Percentiles rank a stretch among this genome's conserved stretches.
Conservation (phyloP, 768 basidiomycete genomes). For the Auricularia heimuer region DNA sequence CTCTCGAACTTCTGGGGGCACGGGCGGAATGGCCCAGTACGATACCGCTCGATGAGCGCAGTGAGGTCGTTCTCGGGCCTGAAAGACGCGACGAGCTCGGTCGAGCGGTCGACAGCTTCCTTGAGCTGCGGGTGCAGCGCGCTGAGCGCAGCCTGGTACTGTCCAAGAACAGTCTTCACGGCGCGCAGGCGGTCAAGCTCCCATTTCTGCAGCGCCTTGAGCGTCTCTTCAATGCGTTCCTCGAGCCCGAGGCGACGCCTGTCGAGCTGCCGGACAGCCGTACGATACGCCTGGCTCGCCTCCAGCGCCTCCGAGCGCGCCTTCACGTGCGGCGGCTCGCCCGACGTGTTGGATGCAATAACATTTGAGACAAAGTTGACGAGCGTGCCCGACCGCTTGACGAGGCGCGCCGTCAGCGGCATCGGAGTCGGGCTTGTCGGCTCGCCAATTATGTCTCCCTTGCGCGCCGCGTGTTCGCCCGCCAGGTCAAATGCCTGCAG, state of each 20-base stretch:
- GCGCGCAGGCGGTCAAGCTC: slow-evolving; percentile 75
- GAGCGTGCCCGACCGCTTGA: slow-evolving; percentile 61
- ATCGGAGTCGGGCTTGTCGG: neutral
- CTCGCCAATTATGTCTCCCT: slow-evolving; percentile 10
- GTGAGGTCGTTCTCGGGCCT: slow-evolving; percentile 81
- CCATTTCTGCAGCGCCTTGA: slow-evolving; percentile 76
- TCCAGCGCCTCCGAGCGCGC: slow-evolving; percentile 70
- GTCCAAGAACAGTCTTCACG: slow-evolving; percentile 78
- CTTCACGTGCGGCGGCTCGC: slow-evolving; percentile 59
- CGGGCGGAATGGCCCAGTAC: slow-evolving; percentile 90
- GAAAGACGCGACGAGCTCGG: slow-evolving; percentile 70
- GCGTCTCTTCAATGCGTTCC: slow-evolving; percentile 72
- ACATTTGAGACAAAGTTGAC: slow-evolving; percentile 68
- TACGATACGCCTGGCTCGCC: slow-evolving; percentile 71
- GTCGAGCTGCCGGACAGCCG: slow-evolving; percentile 74
- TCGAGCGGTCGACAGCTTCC: slow-evolving; percentile 55
- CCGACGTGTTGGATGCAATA: slow-evolving; percentile 34
- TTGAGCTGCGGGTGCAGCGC: slow-evolving; percentile 62
- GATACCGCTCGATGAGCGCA: slow-evolving; percentile 83
- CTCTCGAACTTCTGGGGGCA: slow-evolving; percentile 79
- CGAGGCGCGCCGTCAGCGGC: slow-evolving; percentile 36
- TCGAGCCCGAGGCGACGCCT: slow-evolving; percentile 78
- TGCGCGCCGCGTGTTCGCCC: slow-evolving; percentile 22
- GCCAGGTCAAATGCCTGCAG: slow-evolving; percentile 52
- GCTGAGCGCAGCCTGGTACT: slow-evolving; percentile 75